Conservation (phyloP, 768 basidiomycete species). For the Wakefieldia striispora region DNA sequence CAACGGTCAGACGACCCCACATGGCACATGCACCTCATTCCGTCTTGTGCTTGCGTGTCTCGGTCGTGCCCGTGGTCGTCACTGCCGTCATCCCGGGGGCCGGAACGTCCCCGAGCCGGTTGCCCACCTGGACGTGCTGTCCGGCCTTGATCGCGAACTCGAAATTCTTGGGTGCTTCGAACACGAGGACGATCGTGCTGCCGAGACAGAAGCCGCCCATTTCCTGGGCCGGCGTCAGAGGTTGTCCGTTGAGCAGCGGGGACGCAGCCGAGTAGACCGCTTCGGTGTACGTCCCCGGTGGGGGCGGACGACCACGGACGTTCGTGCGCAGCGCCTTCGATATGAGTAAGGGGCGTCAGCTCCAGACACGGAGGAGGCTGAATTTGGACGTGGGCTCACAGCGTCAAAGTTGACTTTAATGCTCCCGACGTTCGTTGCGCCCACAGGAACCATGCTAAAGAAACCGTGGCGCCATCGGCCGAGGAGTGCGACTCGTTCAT, state of each 20-base stretch:
- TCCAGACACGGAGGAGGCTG: background rate
- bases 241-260: conserved; percentile 81
- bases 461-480: conserved; percentile 95
- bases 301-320: conserved; percentile 66
- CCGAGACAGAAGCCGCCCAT: conserved; percentile 97
- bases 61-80: conserved; percentile 18
- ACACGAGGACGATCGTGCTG: conserved; percentile 94
- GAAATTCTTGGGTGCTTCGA: conserved; percentile 88
- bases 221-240: conserved; percentile 84
- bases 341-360: background rate
- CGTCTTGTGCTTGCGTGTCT: conserved; percentile 31
- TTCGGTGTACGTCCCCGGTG: conserved; percentile 86
- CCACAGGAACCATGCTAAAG: conserved; percentile 97
- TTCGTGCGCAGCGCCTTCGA: conserved; percentile 88
- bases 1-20: too few species aligned
- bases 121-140: conserved; percentile 84
- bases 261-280: conserved; percentile 89
- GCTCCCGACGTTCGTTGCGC: conserved; percentile 96
- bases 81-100: background rate
- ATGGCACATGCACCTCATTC: conserved; percentile 18
- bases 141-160: conserved; percentile 74
- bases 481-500: conserved; percentile 93
- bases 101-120: conserved; percentile 64
- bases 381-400: conserved; percentile 34
- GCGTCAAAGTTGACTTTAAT: conserved; percentile 96